Conservation (phyloP, 2,329 filamentous ascomycete species). For the Lecanicillium sp. region DNA sequence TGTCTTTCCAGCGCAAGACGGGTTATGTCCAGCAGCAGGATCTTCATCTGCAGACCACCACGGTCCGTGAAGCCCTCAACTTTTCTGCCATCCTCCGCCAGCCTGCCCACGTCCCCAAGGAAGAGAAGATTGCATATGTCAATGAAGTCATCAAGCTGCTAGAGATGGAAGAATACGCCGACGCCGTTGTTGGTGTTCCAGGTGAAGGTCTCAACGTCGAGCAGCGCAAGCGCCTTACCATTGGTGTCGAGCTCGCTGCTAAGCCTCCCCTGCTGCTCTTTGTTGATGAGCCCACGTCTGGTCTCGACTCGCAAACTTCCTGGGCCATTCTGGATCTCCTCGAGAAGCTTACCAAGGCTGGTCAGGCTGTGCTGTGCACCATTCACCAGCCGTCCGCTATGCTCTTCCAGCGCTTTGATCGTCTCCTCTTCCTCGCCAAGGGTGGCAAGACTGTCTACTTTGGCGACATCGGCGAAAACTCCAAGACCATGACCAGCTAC, state of each 20-base stretch:
- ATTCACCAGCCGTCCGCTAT: slow-evolving; percentile 97
- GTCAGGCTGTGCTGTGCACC: slow-evolving; percentile 91
- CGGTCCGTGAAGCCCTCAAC: slow-evolving; percentile 78
- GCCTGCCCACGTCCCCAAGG: slow-evolving; percentile 58
- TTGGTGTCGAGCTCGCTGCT: slow-evolving; percentile 91
- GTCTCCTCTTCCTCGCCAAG: slow-evolving; percentile 67
- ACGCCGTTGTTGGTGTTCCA: slow-evolving; percentile 83
- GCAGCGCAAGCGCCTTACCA: slow-evolving; percentile 71
- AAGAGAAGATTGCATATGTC: slow-evolving; percentile 80
- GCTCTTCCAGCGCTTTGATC: slow-evolving; percentile 85
- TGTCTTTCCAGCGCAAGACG: slow-evolving; percentile 83
- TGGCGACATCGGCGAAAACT: slow-evolving; percentile 67
- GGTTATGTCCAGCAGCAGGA: slow-evolving; percentile 93
- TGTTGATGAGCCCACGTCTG: slow-evolving; percentile 90
- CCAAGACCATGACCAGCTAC: slow-evolving; percentile 59
- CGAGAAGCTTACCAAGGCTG: slow-evolving; percentile 80
- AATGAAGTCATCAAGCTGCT: slow-evolving; percentile 85
- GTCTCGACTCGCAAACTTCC: slow-evolving; percentile 86
- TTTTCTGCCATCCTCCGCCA: slow-evolving; percentile 85
- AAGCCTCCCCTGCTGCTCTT: slow-evolving; percentile 86
- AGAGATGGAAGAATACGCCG: slow-evolving; percentile 84
- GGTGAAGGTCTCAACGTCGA: slow-evolving; percentile 75
- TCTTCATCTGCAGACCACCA: slow-evolving; percentile 75
- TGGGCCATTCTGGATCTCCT: slow-evolving; percentile 87
- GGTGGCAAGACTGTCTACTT: slow-evolving; percentile 77